A percentile compares a stretch with the other conserved stretches of the same genome.
phyloP scores from a whole-genome alignment of 1,284 basidiomycete species.

The Cryptococcus sp. region DNA sequence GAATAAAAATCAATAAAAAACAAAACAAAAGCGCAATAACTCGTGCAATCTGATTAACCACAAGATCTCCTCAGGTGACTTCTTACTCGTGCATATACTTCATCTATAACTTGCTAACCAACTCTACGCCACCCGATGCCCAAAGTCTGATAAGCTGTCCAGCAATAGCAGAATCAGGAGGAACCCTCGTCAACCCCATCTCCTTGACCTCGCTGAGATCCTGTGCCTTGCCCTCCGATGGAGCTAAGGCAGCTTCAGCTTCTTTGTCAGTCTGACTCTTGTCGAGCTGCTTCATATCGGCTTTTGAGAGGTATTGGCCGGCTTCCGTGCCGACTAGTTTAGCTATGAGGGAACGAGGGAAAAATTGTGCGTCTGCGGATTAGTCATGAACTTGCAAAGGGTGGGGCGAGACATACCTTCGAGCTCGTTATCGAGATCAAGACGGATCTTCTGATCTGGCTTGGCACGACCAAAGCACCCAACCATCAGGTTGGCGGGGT shows the following conservation, averaged over 20 bases:
- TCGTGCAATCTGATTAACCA: no score
- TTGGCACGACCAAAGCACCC: slow-evolving; percentile 70
- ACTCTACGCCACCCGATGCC: slow-evolving; percentile 51
- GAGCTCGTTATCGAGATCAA: slow-evolving; percentile 94
- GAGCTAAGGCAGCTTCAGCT: slow-evolving; percentile 34
- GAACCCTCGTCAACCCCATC: slow-evolving; percentile 58
- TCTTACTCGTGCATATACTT: no score
- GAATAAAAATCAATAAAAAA: no score
- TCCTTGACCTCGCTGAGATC: slow-evolving; percentile 12
- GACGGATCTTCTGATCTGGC: slow-evolving; percentile 69
- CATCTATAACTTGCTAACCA: slow-evolving; percentile 37
- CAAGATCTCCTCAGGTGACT: no score
- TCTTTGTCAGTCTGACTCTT: slow-evolving; percentile 44
- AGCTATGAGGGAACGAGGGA: slow-evolving; percentile 67
- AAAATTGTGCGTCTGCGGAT: slow-evolving; percentile 79
- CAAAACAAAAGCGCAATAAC: no score
- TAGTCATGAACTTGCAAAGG: background rate
- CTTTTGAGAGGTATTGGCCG: slow-evolving; percentile 56
- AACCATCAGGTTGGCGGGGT: slow-evolving; percentile 84
- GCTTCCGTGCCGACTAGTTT: slow-evolving; percentile 56
- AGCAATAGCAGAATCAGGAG: slow-evolving; percentile 64
- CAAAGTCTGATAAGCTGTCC: slow-evolving; percentile 65
- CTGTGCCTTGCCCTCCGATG: slow-evolving; percentile 35
- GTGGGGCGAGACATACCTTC: slow-evolving; percentile 56
- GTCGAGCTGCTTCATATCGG: slow-evolving; percentile 61